Percentiles rank a stretch among this genome's conserved stretches.
Conservation (phyloP, 306 rosid genomes). For the Ziziphus jujuba region DNA sequence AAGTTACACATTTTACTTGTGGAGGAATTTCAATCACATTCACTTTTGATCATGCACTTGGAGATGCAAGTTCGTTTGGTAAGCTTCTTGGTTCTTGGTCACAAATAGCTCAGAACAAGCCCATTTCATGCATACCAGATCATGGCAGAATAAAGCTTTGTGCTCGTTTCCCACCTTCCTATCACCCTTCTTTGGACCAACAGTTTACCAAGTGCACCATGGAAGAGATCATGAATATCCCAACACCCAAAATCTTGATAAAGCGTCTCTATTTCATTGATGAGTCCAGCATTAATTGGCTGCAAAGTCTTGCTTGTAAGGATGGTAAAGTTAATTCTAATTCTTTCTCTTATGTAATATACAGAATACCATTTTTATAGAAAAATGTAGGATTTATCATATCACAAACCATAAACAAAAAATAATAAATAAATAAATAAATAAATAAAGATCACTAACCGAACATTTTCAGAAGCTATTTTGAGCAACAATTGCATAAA, state of each 20-base stretch:
- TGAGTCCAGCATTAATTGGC: conserved; percentile 44
- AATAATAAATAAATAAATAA: no score
- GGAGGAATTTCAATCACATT: conserved; percentile 72
- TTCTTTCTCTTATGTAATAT: no score
- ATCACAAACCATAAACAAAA: no score
- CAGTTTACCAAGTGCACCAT: conserved; percentile 63
- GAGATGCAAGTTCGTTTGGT: conserved; percentile 81
- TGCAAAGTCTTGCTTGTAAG: conserved; percentile 59
- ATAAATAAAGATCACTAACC: no score
- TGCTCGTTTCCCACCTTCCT: conserved; percentile 64
- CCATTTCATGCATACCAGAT: conserved; percentile 51
- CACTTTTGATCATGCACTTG: conserved; percentile 87
- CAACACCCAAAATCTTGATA: conserved; percentile 33
- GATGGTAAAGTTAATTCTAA: conserved; percentile 21
- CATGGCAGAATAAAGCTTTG: conserved; percentile 46
- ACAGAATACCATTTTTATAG: no score
- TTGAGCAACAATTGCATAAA: no score
- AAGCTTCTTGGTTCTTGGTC: conserved; percentile 71
- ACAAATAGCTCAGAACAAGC: conserved; percentile 53
- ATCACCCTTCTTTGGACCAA: conserved; percentile 63
- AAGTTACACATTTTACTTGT: conserved; percentile 63
- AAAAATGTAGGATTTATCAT: no score
- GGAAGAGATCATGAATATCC: conserved; percentile 71
- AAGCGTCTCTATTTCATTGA: conserved; percentile 67
- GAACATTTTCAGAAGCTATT: no score